These are phyloP conservation scores for Candida khao-thaluensis DNA, from an alignment of 805 yeast species.

Conservation along the genomic window DNA sequence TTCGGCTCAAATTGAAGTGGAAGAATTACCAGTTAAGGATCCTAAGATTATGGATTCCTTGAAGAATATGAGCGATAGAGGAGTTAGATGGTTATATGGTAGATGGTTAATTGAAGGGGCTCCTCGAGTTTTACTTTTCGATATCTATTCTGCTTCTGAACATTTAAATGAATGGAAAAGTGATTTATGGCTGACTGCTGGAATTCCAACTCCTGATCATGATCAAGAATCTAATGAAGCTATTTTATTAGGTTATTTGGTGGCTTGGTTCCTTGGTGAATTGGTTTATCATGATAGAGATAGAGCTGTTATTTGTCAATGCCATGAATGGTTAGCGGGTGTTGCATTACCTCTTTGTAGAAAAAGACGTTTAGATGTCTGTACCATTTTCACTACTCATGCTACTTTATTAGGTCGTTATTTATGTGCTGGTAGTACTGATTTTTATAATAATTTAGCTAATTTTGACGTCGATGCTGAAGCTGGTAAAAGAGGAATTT, in stretches of 20 bases:
- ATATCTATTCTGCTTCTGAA: slow-evolving; percentile 67
- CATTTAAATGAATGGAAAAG: slow-evolving; percentile 89
- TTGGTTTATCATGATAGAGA: slow-evolving; percentile 78
- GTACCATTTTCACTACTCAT: slow-evolving; percentile 95
- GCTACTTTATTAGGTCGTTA: slow-evolving; percentile 95
- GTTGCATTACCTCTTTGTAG: slow-evolving; percentile 91
- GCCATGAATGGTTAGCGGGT: slow-evolving; percentile 98
- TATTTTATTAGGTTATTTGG: slow-evolving; percentile 84
- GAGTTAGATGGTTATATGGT: slow-evolving; percentile 82
- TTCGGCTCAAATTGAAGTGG: slow-evolving; percentile 79
- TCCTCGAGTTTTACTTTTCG: slow-evolving; percentile 88
- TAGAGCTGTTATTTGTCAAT: slow-evolving; percentile 89
- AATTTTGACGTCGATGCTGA: slow-evolving; percentile 94
- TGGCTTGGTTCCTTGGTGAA: slow-evolving; percentile 97
- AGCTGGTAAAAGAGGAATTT: slow-evolving; percentile 96
- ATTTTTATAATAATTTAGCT: slow-evolving; percentile 88
- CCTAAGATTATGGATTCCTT: slow-evolving; percentile 59
- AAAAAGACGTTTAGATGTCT: slow-evolving; percentile 86
- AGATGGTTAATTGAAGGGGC: slow-evolving; percentile 98
- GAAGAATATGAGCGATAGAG: slow-evolving; percentile 77
- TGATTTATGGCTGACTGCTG: slow-evolving; percentile 87
- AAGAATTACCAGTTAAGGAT: slow-evolving; percentile 60
- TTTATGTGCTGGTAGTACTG: slow-evolving; percentile 94
- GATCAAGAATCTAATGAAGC: slow-evolving; percentile 92
- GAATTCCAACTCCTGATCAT: slow-evolving; percentile 89